Evolutionary conservation across 2,329 filamentous ascomycete species (phyloP).

Genomic region (Neonectria faginata): DNA sequence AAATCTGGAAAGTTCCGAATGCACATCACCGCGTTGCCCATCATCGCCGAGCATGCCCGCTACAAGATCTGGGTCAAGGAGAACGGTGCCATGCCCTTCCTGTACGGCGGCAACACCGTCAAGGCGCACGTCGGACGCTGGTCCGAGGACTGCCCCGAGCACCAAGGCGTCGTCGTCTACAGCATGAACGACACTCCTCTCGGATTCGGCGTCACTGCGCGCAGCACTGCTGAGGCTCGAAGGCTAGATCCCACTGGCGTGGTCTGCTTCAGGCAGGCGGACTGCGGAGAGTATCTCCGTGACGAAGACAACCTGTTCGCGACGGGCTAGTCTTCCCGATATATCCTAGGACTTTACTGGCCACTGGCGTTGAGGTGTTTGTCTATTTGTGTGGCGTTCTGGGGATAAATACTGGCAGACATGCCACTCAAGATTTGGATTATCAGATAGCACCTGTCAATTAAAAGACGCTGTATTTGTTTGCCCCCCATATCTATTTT

Average conservation of each 20-base stretch:
- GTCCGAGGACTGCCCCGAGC: constrained; percentile 92
- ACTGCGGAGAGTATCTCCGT: constrained; percentile 93
- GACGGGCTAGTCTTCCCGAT: constrained; percentile 53
- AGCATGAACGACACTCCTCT: constrained; percentile 94
- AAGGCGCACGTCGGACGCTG: constrained; percentile 79
- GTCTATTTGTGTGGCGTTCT: constrained; percentile 38
- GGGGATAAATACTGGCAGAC: constrained; percentile 29
- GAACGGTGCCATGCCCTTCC: constrained; percentile 97
- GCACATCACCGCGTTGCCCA: constrained; percentile 88
- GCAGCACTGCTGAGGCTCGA: constrained; percentile 84
- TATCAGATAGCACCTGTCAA: constrained; percentile 40
- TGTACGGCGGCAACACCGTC: constrained; percentile 92
- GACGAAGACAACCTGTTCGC: constrained; percentile 79
- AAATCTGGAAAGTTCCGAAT: constrained; percentile 96
- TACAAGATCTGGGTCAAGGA: constrained; percentile 98
- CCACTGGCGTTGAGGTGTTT: constrained; percentile 45
- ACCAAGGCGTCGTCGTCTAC: constrained; percentile 90
- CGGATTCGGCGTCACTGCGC: constrained; percentile 92
- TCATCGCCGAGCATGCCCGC: constrained; percentile 89
- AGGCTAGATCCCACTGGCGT: constrained; percentile 91
- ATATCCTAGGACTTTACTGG: constrained; percentile 33
- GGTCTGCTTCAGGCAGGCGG: constrained; percentile 89
- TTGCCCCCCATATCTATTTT: constrained; percentile 29
- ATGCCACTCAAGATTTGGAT: constrained; percentile 36
- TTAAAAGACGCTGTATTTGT: constrained; percentile 38